Base-by-base conservation (phyloP, 2,329 filamentous ascomycete genomes). In the Alternaria consortialis region DNA sequence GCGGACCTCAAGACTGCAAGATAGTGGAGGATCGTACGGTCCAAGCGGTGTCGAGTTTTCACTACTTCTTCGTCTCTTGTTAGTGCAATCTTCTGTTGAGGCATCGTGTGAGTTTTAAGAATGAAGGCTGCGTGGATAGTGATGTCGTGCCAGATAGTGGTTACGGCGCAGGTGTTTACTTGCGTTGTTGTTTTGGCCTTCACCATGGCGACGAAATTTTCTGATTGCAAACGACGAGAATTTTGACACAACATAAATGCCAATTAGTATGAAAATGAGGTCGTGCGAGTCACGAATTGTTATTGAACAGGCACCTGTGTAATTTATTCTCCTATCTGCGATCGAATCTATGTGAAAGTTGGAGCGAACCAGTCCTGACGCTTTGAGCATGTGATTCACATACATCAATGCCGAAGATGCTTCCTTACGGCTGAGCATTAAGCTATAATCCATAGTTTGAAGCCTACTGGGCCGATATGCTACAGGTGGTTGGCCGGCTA, bases 121-220 rank as follows among this genome's bases (percentile, higher is more conserved):
- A 23, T 7, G 17, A 23, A 40, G 5, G 31, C 17, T n/a, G 31
- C 6, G 46, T 7, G 20, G 4, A 7, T 48, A 17, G 46, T 15
- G 17, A 31, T 48, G 12, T 6, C 15, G 23, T 3, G 8, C 15
- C 7, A 34, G 31, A 34, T 25, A 7, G 20, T 25, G 17, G 5
- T 23, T 17, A 36, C 20, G 20, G 25, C 13, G 13, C 32, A 32
- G 20, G 13, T 20, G 39, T 37, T 50, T 50, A 20, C 46, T 48
- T 20, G 9, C 17, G 46, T 27, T 50, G 20, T 50, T 50, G 46
- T 11, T 25, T 50, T 15, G 32, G 32, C 6, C 46, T 37, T 50
- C 46, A 50, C 46, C 32, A 50, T 50, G 46, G 32, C 32, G 46
- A 50, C 32, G 46, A 25, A 36, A 50, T 36, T 37, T 7, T 37